These are phyloP conservation scores for Spathaspora girioi DNA, from an alignment of 805 yeast species.

Conservation along the genomic window DNA sequence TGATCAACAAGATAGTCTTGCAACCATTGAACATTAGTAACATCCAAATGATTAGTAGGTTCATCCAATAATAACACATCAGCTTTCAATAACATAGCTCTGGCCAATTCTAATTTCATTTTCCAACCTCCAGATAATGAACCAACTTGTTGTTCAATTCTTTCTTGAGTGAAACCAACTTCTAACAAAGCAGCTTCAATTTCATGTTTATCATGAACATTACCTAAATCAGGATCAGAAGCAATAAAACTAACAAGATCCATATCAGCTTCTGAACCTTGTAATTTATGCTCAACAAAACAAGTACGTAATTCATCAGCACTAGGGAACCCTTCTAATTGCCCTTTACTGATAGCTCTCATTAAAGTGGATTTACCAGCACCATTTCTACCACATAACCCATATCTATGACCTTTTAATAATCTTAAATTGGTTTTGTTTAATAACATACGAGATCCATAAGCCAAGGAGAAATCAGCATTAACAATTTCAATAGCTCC, in stretches of 20 bases:
- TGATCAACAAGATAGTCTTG: slow-evolving; percentile 81
- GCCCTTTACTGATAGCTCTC: slow-evolving; percentile 96
- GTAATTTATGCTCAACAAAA: slow-evolving; percentile 95
- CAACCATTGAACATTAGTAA: slow-evolving; percentile 88
- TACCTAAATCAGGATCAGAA: slow-evolving; percentile 74
- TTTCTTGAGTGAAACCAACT: slow-evolving; percentile 90
- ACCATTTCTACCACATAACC: slow-evolving; percentile 97
- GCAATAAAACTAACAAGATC: slow-evolving; percentile 86
- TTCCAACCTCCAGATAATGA: slow-evolving; percentile 99
- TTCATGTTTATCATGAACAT: slow-evolving; percentile 56
- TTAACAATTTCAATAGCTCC: slow-evolving; percentile 92
- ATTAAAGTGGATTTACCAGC: slow-evolving; percentile 97
- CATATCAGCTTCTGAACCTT: slow-evolving; percentile 90
- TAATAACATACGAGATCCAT: slow-evolving; percentile 94
- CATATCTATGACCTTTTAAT: slow-evolving; percentile 93
- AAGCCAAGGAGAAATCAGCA: slow-evolving; percentile 92
- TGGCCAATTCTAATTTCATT: slow-evolving; percentile 97
- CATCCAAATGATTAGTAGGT: slow-evolving; percentile 98
- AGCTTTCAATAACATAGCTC: slow-evolving; percentile 97
- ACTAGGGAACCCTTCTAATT: slow-evolving; percentile 95
- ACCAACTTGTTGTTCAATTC: slow-evolving; percentile 88
- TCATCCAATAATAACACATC: slow-evolving; percentile 93
- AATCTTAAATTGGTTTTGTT: slow-evolving; percentile 88
- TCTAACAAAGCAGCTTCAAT: slow-evolving; percentile 71
- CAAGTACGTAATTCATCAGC: slow-evolving; percentile 84